Evolutionary conservation across 306 rosid genomes (phyloP).

Genomic region (Citrullus amarus): DNA sequence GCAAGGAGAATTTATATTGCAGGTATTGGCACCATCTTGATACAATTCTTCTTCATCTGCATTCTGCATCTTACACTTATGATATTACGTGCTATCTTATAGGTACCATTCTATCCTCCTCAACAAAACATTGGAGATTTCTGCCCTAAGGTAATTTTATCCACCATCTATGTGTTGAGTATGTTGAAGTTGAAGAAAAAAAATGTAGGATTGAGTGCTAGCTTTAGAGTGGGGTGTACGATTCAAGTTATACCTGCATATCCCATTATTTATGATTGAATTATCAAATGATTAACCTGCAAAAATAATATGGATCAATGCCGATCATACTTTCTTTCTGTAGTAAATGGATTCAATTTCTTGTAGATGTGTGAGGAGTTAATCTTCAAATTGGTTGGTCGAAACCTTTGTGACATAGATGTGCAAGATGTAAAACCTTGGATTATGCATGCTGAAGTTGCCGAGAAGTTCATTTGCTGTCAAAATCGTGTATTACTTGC

Average conservation of each 20-base stretch:
- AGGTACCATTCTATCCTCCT: slow-evolving; percentile 95
- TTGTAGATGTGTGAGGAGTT: slow-evolving; percentile 61
- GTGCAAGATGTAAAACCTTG: slow-evolving; percentile 82
- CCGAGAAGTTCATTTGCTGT: slow-evolving; percentile 56
- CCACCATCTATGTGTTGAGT: not conserved
- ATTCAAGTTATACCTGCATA: not conserved
- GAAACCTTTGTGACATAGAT: slow-evolving; percentile 53
- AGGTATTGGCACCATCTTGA: slow-evolving; percentile 37
- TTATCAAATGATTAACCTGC: not conserved
- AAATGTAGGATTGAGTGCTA: not conserved
- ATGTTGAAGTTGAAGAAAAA: not conserved
- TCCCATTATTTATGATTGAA: not conserved
- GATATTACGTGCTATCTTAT: slow-evolving; percentile 20
- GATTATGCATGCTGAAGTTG: slow-evolving; percentile 98
- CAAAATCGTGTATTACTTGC: slow-evolving; percentile 60
- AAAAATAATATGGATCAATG: not conserved
- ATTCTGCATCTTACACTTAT: slow-evolving; percentile 14
- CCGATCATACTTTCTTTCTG: not conserved
- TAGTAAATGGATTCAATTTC: slow-evolving; percentile 19
- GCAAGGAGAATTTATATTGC: slow-evolving; percentile 90
- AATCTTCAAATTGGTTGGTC: slow-evolving; percentile 68
- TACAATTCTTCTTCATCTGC: slow-evolving; percentile 12
- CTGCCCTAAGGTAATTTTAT: slow-evolving; percentile 45
- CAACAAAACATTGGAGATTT: slow-evolving; percentile 78
- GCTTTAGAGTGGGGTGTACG: not conserved